Conservation (phyloP, 768 basidiomycete genomes). For the Trametes coccinea region DNA sequence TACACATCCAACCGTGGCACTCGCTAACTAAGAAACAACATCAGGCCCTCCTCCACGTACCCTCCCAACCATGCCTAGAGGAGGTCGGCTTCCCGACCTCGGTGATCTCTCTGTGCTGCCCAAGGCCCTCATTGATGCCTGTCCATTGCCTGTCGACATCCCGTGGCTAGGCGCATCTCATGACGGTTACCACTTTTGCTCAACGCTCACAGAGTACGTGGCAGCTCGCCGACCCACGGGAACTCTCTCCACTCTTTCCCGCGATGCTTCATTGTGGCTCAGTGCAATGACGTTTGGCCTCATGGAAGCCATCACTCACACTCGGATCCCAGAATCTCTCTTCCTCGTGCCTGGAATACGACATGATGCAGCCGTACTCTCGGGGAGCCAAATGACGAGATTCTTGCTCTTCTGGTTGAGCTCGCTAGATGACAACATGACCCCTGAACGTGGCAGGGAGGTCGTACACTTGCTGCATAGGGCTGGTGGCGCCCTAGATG, state of each 20-base stretch:
- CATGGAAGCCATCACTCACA: neutral
- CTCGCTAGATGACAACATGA: no score
- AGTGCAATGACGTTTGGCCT: neutral
- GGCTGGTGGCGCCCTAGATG: no score
- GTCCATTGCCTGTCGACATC: neutral
- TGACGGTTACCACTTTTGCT: neutral
- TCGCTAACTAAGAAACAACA: no score
- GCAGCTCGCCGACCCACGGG: neutral
- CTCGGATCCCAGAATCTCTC: neutral
- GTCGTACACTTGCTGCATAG: no score
- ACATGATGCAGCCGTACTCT: neutral
- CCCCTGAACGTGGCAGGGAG: no score
- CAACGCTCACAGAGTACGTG: neutral
- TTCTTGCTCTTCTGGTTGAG: neutral
- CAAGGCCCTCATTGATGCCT: no score
- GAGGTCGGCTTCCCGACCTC: no score
- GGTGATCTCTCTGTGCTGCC: no score
- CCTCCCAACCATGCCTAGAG: no score
- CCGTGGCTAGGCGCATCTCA: constrained; percentile 1
- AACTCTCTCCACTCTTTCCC: neutral
- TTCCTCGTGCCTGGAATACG: neutral
- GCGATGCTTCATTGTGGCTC: neutral
- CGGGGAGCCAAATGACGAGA: neutral
- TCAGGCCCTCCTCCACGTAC: no score
- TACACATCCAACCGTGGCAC: no score